Evolutionary conservation across 805 yeast genomes (phyloP), one percentile per base, ranked within the genome.

Genomic region (Kodamaea jinghongensis): DNA sequence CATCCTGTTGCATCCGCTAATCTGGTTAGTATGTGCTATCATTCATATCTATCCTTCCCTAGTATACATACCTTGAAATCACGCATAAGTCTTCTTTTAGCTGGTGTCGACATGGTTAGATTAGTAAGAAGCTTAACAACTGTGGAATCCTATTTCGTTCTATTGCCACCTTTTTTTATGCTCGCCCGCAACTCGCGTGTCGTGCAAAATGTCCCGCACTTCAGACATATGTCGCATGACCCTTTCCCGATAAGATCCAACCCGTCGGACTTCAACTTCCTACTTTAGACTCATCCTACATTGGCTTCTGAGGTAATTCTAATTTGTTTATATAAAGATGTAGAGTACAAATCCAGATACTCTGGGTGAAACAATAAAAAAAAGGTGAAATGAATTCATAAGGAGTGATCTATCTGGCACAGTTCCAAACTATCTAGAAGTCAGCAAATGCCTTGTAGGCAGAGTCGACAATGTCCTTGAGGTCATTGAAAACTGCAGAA

Each of bases 51-150:
- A 4, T 11, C 15, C 20, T 8, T 20, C 23, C 23, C 5, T 20
- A 20, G 23, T 13, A 15, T 13, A 61, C 84, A 34, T 65, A 83
- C 86, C 64, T 89, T 90, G 67, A 93, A 88, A 67, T 93, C 99
- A 64, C 99, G 86, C 98, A 93, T 93, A 55, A 93, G 79, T 70
- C 99, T 81, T 79, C 96, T 85, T 63, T 96, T 81, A n/a, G 99
- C 99, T 11, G 96, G 93, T 6, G 99, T 93, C 6, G 98, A 90
- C 99, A 91, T 91, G 12, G 23, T 20, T 20, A 5, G 23, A 20
- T 20, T 20, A 20, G 7, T 20, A 20, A 20, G 23, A 20, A 8
- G 8, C 8, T 20, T 5, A n/a, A n/a, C 7, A 20, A 20, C 23
- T 20, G 23, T 20, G 23, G 23, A 20, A 20, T 20, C 23, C 7